Conservation (phyloP, 2,329 filamentous ascomycete genomes). For the Botrytis hyacinthi region DNA sequence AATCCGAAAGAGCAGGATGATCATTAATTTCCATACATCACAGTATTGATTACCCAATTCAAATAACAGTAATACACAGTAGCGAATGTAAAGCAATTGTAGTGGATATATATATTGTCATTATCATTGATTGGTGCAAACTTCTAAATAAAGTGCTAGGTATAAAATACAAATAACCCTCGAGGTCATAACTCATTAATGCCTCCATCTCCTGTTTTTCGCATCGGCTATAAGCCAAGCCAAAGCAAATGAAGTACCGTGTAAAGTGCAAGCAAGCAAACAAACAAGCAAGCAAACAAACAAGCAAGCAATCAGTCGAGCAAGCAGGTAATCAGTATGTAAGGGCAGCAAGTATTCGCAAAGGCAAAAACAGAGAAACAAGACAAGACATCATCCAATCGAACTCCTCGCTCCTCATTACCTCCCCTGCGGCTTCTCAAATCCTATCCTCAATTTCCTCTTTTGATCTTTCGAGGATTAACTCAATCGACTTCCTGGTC, state of each 20-base stretch:
- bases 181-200: background rate
- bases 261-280: background rate
- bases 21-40: background rate
- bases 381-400: background rate
- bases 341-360: background rate
- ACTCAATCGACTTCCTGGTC: constrained; percentile 9
- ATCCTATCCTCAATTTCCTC: background rate
- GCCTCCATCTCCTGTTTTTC: background rate
- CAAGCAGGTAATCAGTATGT: background rate
- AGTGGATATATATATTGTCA: background rate
- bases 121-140: constrained; percentile 1
- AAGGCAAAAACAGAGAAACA: background rate
- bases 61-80: background rate
- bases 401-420: background rate
- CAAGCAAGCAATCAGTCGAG: background rate
- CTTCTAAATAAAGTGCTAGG: background rate
- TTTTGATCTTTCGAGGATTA: background rate
- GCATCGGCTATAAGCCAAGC: background rate
- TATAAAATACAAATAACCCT: background rate
- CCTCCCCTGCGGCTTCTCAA: background rate
- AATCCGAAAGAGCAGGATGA: background rate
- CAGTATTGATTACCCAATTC: background rate
- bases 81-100: background rate
- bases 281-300: background rate
- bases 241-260: background rate